Conservation (phyloP, 148 eudicot species). For the Rhododendron williamsianum region DNA sequence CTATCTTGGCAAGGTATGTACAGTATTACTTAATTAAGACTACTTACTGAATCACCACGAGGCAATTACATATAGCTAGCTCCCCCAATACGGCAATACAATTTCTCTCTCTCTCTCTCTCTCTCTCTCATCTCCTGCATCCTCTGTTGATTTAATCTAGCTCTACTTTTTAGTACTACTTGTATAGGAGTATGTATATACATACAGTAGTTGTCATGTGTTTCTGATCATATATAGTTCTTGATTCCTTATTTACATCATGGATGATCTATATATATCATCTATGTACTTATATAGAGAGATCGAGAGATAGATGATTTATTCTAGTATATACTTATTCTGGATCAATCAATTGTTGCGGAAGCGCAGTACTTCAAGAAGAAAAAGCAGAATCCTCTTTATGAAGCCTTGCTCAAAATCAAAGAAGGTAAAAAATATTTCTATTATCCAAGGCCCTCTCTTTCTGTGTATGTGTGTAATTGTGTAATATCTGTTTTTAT, state of each 20-base stretch:
- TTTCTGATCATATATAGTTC: neutral
- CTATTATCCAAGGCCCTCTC: neutral
- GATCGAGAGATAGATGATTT: no score
- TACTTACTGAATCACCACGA: neutral
- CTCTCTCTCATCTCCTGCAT: neutral
- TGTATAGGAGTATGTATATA: neutral
- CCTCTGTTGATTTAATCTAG: neutral
- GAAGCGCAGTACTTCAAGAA: slow-evolving; percentile 34
- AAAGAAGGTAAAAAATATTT: slow-evolving; percentile 35
- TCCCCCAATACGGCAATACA: neutral
- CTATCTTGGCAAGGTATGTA: slow-evolving; percentile 39
- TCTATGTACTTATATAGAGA: no score
- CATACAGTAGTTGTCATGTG: neutral
- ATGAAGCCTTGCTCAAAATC: slow-evolving; percentile 51
- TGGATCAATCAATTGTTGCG: neutral
- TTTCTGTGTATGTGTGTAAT: neutral
- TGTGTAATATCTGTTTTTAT: no score
- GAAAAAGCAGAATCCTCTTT: slow-evolving; percentile 50
- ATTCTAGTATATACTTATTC: no score
- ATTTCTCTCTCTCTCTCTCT: neutral
- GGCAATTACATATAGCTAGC: neutral
- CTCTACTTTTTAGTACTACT: neutral
- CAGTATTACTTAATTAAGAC: neutral
- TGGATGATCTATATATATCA: neutral
- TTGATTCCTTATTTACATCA: neutral